Evolutionary conservation across 192 early-diverging fungal genomes (phyloP), one percentile per base, ranked within the genome.

Genomic region (Thamnidium elegans): DNA sequence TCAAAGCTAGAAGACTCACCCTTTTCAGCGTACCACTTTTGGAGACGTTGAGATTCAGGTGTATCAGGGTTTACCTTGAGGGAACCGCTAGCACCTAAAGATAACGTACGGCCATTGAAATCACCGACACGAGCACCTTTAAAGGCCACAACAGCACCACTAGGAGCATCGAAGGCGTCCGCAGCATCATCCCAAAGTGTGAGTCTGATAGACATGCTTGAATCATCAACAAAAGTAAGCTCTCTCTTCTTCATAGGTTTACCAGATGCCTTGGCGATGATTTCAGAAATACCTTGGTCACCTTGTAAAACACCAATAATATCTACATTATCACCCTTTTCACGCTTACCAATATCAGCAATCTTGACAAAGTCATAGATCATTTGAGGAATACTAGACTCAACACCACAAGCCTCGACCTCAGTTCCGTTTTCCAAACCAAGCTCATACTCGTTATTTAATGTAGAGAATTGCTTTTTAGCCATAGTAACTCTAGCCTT

Each of bases 401-500:
- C 71, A 50, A 86, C 84, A 4, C 53, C 47, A 51, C 87, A 90
- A 20, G 26, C 67, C 31, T 75, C 79, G 34, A 99, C 81, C 14
- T 80, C 68, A 4, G 91, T 88, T 20, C 68, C 70, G 55, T 83
- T 76, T 23, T 96, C 94, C 46, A 98, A 74, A 4, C 83, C 81
- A 44, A 99, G 76, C 75, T 99, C 97, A 64, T 99, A 99, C 61
- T 97, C 89, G 75, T 95, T 95, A 71, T 89, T 83, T 43, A 92
- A 73, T 48, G 75, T 92, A 32, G 79, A 88, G 63, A 86, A 92
- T 70, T 89, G 92, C 60, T 92, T 86, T 52, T 93, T 92, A 17
- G 95, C 95, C 71, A 88, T 76, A 63, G 86, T 87, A 42, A 99
- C 81, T 75, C 69, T 85, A 55, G 89, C 91, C 51, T 90, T 88